Base-by-base conservation (phyloP, 441 rosid species). In the Aleurites moluccanus region DNA sequence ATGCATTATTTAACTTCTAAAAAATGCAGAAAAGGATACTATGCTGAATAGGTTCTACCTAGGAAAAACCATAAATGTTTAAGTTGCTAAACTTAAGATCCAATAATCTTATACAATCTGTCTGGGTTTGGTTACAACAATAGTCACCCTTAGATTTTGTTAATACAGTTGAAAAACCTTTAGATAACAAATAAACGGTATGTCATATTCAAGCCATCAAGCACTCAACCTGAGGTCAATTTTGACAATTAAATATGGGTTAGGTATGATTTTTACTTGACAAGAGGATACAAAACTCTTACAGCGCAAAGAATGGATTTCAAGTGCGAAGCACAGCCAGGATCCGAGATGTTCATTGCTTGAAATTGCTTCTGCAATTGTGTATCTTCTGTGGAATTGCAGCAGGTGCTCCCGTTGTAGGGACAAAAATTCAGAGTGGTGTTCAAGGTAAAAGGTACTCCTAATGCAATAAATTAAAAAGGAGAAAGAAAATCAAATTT, bases 291-390 rank as follows among this genome's bases (percentile, higher is more conserved):
- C 55, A 73, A 59, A 77, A 69, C 42, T 25, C 88, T 82, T 88
- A 95, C 98, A n/a, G 99, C 85, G 67, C 99, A 95, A 73, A 95
- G 88, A 73, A 91, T 75, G 28, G 97, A 90, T 76, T 90, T 89
- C 66, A 95, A 75, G 73, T 88, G 79, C 52, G 92, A 83, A 38
- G 88, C 84, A 73, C 99, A 95, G 60, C 62, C 84, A 74, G 89
- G 67, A 76, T 86, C 81, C 20, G 97, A 89, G 76, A 91, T 82
- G 64, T 88, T 93, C 99, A 90, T 87, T 28, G 83, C 86, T 82
- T 82, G 87, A 82, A 86, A 90, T 69, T 83, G 94, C 80, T 83
- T 91, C 82, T 83, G 87, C 81, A 95, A 61, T 70, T 76, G 86
- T 25, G 79, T 76, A 82, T 90, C 98, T 77, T 87, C 83, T 9